Base-by-base conservation (phyloP, 257 asterid species). In the Dorcoceras hygrometricum region DNA sequence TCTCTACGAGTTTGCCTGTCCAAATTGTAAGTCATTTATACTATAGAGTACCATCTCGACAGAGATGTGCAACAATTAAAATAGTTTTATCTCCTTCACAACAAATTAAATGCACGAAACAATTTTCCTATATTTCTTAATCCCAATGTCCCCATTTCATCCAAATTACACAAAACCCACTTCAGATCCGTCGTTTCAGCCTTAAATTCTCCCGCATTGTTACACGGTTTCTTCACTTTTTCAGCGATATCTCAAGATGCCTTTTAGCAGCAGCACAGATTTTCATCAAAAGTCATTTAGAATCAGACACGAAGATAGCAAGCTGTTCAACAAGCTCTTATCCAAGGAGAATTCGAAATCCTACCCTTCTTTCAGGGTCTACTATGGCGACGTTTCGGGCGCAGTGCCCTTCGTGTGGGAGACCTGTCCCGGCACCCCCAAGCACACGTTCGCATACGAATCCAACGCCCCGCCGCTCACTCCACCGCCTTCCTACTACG, bases 371-470 rank as follows among this genome's bases (percentile, higher is more conserved):
- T 80, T 78, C 75, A 31, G 85, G 5, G 77, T 46, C 10, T 83
- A 83, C 72, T 80, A 78, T 62, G 80, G 83, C 48, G 79, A 71
- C 54, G 81, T 74, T 2, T 34, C 86, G 0, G 64, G 83, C 34
- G 69, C 80, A 22, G 82, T 83, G n/a, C 88, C 88, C 10, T 83
- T 83, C 77, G 59, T 36, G 25, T 82, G 87, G 87, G 87, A 82
- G 20, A 75, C 81, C 2, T 53, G 76, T 60, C 87, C 87, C 0
- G 87, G 87, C 27, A 82, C 87, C 0, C 87, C 87, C 0, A 82
- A 82, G 29, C 87, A 79, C 69, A 8, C 22, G 4, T 70, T 71
- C 16, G 57, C 71, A 0, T 67, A 55, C 0, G 32, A 62, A 1
- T 27, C 11, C 2, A 26, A 58, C 48, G 28, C 70, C 6, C 87